Evolutionary conservation across 2,329 filamentous ascomycete species (phyloP).

Genomic region (Diaporthe sp.): DNA sequence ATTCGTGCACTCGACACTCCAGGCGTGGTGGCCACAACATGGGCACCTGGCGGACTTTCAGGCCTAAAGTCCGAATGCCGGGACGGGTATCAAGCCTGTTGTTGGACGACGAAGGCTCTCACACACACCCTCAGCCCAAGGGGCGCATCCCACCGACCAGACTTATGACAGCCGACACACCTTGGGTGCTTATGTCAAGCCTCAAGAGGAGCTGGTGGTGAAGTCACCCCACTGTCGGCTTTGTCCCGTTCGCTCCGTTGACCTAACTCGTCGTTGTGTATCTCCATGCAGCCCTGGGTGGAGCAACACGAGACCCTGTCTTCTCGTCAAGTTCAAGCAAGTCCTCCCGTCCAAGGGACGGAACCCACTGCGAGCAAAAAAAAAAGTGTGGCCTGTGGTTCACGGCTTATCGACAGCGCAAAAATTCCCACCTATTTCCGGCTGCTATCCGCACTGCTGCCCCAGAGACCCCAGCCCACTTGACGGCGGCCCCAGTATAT

Average conservation of each 20-base stretch:
- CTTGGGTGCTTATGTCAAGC: neutral
- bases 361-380: conserved; percentile 5
- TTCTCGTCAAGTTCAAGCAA: conserved; percentile 1
- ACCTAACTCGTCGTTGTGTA: conserved; percentile 11
- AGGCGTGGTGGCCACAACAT: neutral
- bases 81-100: neutral
- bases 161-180: neutral
- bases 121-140: neutral
- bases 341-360: neutral
- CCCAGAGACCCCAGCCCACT: conserved; percentile 28
- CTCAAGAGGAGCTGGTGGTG: conserved; percentile 7
- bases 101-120: neutral
- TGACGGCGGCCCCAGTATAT: conserved; percentile 15
- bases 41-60: neutral
- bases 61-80: neutral
- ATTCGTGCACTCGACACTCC: conserved; percentile 1
- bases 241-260: conserved; percentile 28
- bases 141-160: neutral
- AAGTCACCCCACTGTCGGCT: conserved; percentile 31
- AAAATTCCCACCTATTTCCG: conserved; percentile 28
- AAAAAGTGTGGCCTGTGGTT: conserved; percentile 3
- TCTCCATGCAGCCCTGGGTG: conserved; percentile 16
- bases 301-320: conserved; percentile 27
- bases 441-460: conserved; percentile 18
- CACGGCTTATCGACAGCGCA: conserved; percentile 15